These are phyloP conservation scores for Cladorrhinum sp. DNA, from an alignment of 2,329 filamentous ascomycete species.

Conservation along the genomic window DNA sequence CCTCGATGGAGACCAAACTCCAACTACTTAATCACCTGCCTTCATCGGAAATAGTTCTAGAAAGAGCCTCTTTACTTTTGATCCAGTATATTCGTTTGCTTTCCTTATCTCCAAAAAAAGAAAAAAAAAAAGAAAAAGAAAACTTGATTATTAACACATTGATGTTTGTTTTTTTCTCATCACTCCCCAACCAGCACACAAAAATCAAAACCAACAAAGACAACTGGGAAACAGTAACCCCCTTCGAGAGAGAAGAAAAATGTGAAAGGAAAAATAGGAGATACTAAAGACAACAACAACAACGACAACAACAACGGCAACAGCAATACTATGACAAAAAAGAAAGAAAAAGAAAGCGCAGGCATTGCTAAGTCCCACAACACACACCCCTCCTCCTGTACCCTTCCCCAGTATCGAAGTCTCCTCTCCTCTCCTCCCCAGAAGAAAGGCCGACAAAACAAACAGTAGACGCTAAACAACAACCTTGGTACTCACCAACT, in stretches of 20 bases:
- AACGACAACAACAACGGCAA: neutral
- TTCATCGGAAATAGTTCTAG: too few species aligned
- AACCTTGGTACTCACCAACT: neutral
- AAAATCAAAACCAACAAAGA: conserved; percentile 10
- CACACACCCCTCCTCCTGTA: neutral
- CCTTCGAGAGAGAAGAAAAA: conserved; percentile 8
- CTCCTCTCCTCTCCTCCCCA: neutral
- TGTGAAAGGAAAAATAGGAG: neutral
- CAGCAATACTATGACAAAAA: neutral
- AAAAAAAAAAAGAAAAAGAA: neutral
- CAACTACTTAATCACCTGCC: too few species aligned
- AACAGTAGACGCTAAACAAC: neutral
- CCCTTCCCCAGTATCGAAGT: too few species aligned
- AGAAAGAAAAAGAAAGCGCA: neutral
- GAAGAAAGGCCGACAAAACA: neutral
- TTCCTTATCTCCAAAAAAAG: neutral
- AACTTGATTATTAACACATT: neutral
- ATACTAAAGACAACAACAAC: neutral
- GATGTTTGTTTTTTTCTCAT: neutral
- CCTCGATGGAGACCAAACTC: neutral
- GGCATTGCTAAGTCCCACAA: neutral
- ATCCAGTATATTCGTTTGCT: neutral
- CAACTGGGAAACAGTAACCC: neutral
- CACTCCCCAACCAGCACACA: neutral
- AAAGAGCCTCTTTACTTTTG: too few species aligned